Evolutionary conservation across 441 rosid genomes (phyloP).

Genomic region (Hura crepitans): DNA sequence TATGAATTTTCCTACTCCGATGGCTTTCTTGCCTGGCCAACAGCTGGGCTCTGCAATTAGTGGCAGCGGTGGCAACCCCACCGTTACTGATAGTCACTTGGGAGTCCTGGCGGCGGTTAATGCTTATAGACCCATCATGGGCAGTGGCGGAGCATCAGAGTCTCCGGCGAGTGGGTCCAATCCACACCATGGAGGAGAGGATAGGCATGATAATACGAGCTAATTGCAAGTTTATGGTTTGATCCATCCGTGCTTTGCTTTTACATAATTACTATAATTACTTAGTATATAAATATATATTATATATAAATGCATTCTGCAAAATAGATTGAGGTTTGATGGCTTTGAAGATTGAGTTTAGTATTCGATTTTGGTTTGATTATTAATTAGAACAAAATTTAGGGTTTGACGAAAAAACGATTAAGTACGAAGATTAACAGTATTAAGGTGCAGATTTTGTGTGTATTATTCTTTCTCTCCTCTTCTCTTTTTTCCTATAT

Average conservation of each 20-base stretch:
- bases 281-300: slow-evolving; percentile 17
- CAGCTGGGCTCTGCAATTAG: slow-evolving; percentile 38
- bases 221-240: slow-evolving; percentile 43
- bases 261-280: slow-evolving; percentile 15
- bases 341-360: slow-evolving; percentile 26
- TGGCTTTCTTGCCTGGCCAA: slow-evolving; percentile 58
- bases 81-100: slow-evolving; percentile 46
- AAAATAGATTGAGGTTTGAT: slow-evolving; percentile 22
- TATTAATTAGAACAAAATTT: slow-evolving; percentile 11
- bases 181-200: slow-evolving; percentile 46
- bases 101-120: slow-evolving; percentile 59
- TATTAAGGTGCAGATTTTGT: too few species aligned
- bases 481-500: too few species aligned
- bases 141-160: slow-evolving; percentile 27
- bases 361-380: slow-evolving; percentile 28
- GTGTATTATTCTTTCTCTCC: too few species aligned
- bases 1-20: slow-evolving; percentile 69
- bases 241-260: slow-evolving; percentile 19
- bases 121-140: slow-evolving; percentile 49
- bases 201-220: slow-evolving; percentile 36
- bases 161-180: slow-evolving; percentile 43
- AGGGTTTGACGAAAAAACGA: too few species aligned
- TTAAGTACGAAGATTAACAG: too few species aligned
- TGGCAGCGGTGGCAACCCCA: slow-evolving; percentile 11
- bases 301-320: slow-evolving; percentile 21